phyloP scores from a whole-genome alignment of 331 rosid genomes.

The Acacia concinna region DNA sequence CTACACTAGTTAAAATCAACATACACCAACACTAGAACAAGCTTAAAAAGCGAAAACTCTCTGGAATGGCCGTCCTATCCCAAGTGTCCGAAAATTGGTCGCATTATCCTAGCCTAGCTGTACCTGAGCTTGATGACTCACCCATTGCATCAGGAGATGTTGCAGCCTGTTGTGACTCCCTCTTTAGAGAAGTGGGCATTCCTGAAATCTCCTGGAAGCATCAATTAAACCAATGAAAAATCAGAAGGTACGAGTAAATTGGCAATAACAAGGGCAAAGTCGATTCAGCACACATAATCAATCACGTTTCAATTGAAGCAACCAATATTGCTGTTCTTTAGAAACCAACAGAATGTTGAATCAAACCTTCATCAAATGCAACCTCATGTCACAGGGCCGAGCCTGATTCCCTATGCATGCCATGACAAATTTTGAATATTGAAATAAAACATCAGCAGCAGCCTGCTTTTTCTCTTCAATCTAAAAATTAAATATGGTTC shows the following conservation, averaged over 20 bases:
- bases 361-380: slow-evolving; percentile 92
- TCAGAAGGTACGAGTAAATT: neutral
- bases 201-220: slow-evolving; percentile 80
- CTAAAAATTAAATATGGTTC: slow-evolving; percentile 43
- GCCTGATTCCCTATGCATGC: slow-evolving; percentile 73
- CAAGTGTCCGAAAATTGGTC: slow-evolving; percentile 62
- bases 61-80: slow-evolving; percentile 5
- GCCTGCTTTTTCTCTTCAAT: slow-evolving; percentile 75
- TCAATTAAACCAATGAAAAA: slow-evolving; percentile 19
- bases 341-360: slow-evolving; percentile 15
- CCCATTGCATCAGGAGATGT: slow-evolving; percentile 95
- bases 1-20: slow-evolving; percentile 3
- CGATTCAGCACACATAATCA: slow-evolving; percentile 12
- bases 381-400: slow-evolving; percentile 76
- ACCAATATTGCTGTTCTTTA: neutral
- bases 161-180: slow-evolving; percentile 64
- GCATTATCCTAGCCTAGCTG: slow-evolving; percentile 74
- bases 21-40: neutral
- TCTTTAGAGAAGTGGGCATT: slow-evolving; percentile 69
- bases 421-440: slow-evolving; percentile 81
- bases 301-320: neutral
- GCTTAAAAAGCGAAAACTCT: slow-evolving; percentile 10
- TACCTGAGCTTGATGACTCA: slow-evolving; percentile 91
- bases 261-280: slow-evolving; percentile 21
- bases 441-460: slow-evolving; percentile 81